Evolutionary conservation across 2,329 filamentous ascomycete species (phyloP).

Genomic region (Zasmidium citrigriseum): DNA sequence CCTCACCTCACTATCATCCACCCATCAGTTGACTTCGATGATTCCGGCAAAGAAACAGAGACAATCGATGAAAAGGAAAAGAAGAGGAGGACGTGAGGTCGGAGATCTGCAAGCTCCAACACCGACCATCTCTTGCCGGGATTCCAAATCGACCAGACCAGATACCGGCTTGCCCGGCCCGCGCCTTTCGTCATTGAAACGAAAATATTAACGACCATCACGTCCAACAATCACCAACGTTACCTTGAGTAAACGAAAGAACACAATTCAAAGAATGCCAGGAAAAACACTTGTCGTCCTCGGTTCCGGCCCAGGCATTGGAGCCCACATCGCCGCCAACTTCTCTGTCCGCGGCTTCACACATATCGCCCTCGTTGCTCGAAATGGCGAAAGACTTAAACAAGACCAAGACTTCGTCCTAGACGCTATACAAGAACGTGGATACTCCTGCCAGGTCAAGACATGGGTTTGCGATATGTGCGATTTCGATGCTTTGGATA

Average conservation of each 20-base stretch:
- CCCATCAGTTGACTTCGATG: no score
- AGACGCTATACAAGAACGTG: slow-evolving; percentile 33
- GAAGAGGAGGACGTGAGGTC: no score
- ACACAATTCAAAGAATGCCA: background rate
- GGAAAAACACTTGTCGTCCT: slow-evolving; percentile 38
- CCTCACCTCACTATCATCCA: background rate
- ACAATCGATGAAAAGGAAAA: no score
- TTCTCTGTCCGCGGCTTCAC: slow-evolving; percentile 49
- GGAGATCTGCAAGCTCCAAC: no score
- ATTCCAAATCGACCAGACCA: no score
- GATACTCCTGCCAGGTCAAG: slow-evolving; percentile 42
- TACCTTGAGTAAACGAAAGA: background rate
- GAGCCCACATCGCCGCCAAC: slow-evolving; percentile 41
- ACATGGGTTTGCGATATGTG: slow-evolving; percentile 49
- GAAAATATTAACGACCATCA: background rate
- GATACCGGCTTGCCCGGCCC: no score
- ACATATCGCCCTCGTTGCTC: slow-evolving; percentile 52
- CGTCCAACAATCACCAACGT: background rate
- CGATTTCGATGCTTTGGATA: slow-evolving; percentile 40
- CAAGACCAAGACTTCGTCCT: slow-evolving; percentile 33
- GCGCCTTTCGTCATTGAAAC: no score
- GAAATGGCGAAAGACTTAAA: slow-evolving; percentile 44
- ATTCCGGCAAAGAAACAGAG: no score
- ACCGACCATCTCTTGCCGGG: no score
- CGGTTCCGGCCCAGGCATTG: slow-evolving; percentile 53